A percentile compares a stretch with the other conserved stretches of the same genome.
Evolutionary conservation across 805 yeast species (phyloP).

Genomic region (Myxozyma vanderwaltii): DNA sequence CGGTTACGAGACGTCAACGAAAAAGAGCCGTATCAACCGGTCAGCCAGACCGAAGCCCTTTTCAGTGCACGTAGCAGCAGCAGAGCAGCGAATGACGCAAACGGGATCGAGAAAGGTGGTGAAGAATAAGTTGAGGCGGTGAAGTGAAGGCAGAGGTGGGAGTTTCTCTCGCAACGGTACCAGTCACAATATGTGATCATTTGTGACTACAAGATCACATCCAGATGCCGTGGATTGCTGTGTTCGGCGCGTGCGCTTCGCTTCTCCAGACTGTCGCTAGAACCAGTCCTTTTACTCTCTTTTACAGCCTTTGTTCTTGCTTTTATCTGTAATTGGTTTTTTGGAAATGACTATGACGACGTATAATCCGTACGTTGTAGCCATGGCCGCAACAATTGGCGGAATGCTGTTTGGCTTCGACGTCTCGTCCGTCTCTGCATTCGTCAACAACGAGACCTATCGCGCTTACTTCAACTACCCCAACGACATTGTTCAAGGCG

Average conservation of each 20-base stretch:
- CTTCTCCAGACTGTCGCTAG: neutral
- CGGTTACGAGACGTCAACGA: neutral
- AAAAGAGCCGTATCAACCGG: neutral
- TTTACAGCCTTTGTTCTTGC: neutral
- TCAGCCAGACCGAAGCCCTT: neutral
- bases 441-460: slow-evolving; percentile 58
- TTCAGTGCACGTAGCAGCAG: neutral
- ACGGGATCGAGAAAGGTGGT: neutral
- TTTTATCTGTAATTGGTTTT: neutral
- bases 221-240: neutral
- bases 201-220: neutral
- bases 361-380: slow-evolving; percentile 60
- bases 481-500: slow-evolving; percentile 62
- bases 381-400: slow-evolving; percentile 61
- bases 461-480: slow-evolving; percentile 57
- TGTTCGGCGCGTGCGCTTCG: neutral
- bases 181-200: neutral
- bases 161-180: neutral
- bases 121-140: neutral
- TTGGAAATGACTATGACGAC: slow-evolving; percentile 38
- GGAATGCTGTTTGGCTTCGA: slow-evolving; percentile 80
- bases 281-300: neutral
- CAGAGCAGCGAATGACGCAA: neutral
- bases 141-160: slow-evolving; percentile 6
- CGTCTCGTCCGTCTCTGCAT: slow-evolving; percentile 75